Base-by-base conservation (phyloP, 495 filamentous ascomycete genomes). In the Trichoderma orchidacearum region DNA sequence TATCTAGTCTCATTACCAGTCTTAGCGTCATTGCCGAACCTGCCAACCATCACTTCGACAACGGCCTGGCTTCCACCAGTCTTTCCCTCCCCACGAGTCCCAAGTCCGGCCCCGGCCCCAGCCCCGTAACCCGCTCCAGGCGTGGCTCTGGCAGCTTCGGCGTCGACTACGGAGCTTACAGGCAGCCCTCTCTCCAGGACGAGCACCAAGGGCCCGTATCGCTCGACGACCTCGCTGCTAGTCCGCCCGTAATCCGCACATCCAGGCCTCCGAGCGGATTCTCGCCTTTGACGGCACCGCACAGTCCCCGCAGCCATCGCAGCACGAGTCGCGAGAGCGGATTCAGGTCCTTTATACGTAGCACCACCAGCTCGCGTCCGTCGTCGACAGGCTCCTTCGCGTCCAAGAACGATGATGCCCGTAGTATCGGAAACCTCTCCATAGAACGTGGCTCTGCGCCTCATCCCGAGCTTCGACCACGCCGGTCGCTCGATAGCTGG, bases 1-100 rank as follows among this genome's bases (percentile, higher is more conserved):
- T 98, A 59, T 91, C 87, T 53, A 90, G 87, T 35, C 76, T 98
- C 53, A 95, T 98, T 68, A 91, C 90, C 53, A 93, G 90, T 3
- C 80, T 98, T 17, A 90, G 89, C 18, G 81, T 85, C 65, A 94
- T 97, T 60, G 90, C 89, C 0, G 76, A 80, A 51, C 86, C 89
- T 23, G 76, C 85, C 58, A 83, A 80, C 63, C 77, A 79, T 36
- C 84, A 87, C 68, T 90, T 91, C 64, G 87, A 92, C 53, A 78
- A 71, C 63, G 27, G 25, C 27, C 61, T 82, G 15, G 60, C 62
- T 18, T 31, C 59, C 21, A 25, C 41, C 2, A 48, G 7, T 17
- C 41, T 48, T 3, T 55, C 53, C 15, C 29, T 35, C 1, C 23
- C 53, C 13, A 34, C 53, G 23, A 36, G n/a, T 17, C 52, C 63